Evolutionary conservation across 345 rosid genomes (phyloP).

Genomic region (Salix exigua): DNA sequence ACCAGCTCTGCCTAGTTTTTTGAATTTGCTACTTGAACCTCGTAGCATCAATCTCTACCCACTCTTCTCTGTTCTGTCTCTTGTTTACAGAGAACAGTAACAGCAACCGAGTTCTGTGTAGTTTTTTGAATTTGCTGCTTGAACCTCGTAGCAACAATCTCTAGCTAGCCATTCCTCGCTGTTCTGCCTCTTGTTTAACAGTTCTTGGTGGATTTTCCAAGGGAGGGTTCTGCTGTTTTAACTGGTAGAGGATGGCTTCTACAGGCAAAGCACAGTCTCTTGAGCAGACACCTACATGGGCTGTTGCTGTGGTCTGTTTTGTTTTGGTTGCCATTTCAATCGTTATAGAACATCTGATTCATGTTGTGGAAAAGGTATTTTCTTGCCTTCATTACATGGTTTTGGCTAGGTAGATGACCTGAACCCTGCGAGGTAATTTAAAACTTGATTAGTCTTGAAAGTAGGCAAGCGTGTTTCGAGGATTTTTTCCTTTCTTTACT

Average conservation of each 20-base stretch:
- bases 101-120: too few species aligned
- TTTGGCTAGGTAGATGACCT: background rate
- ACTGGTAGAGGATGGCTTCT: background rate
- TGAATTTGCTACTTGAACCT: background rate
- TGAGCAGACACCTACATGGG: conserved; percentile 86
- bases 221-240: background rate
- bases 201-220: background rate
- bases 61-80: background rate
- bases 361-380: conserved; percentile 51
- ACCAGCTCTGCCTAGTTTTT: background rate
- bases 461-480: background rate
- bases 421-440: background rate
- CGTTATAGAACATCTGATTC: conserved; percentile 60
- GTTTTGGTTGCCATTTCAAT: conserved; percentile 66
- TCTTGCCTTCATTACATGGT: background rate
- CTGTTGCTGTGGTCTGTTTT: conserved; percentile 77
- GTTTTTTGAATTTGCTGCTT: too few species aligned
- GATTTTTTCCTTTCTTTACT: background rate
- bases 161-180: background rate
- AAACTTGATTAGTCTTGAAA: background rate
- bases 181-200: background rate
- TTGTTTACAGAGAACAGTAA: background rate
- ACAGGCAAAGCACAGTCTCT: conserved; percentile 34
- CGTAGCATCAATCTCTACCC: background rate
- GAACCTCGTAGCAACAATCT: too few species aligned